phyloP scores from a whole-genome alignment of 768 basidiomycete genomes.

The Leccinum broughii region DNA sequence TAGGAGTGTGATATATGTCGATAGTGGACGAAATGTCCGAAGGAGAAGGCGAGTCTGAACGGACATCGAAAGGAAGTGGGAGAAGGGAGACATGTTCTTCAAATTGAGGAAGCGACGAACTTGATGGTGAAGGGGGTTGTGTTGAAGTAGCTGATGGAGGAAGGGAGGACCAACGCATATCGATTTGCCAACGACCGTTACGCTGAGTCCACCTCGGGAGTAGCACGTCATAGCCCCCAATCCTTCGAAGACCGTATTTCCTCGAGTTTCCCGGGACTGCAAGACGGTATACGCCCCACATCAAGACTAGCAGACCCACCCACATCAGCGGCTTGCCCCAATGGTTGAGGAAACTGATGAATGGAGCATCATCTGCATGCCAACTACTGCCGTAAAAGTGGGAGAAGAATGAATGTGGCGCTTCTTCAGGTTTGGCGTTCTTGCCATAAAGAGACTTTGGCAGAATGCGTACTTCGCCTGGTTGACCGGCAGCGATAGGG shows the following conservation, averaged over 20 bases:
- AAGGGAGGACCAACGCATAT: constrained; percentile 56
- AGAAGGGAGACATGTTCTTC: constrained; percentile 55
- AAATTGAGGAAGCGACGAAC: constrained; percentile 47
- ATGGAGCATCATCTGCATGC: constrained; percentile 98
- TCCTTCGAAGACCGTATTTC: constrained; percentile 56
- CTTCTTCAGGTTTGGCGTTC: constrained; percentile 81
- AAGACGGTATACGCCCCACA: constrained; percentile 65
- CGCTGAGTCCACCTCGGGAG: constrained; percentile 73
- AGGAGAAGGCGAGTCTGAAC: constrained; percentile 55
- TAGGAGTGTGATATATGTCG: constrained; percentile 43
- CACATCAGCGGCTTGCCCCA: constrained; percentile 92
- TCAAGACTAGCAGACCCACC: constrained; percentile 70
- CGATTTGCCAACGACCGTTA: constrained; percentile 73
- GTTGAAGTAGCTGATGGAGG: constrained; percentile 43
- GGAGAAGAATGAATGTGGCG: constrained; percentile 91
- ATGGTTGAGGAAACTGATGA: constrained; percentile 86
- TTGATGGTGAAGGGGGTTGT: constrained; percentile 47
- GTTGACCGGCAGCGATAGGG: constrained; percentile 48
- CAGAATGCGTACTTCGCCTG: constrained; percentile 82
- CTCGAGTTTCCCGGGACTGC: constrained; percentile 59
- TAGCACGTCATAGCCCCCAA: constrained; percentile 76
- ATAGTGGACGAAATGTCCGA: constrained; percentile 47
- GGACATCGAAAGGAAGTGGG: constrained; percentile 62
- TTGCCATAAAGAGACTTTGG: constrained; percentile 99
- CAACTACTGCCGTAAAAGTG: constrained; percentile 98